These are phyloP conservation scores for Taphrina flavorubra DNA, from an alignment of 1,139 yeast genomes.

Conservation along the genomic window DNA sequence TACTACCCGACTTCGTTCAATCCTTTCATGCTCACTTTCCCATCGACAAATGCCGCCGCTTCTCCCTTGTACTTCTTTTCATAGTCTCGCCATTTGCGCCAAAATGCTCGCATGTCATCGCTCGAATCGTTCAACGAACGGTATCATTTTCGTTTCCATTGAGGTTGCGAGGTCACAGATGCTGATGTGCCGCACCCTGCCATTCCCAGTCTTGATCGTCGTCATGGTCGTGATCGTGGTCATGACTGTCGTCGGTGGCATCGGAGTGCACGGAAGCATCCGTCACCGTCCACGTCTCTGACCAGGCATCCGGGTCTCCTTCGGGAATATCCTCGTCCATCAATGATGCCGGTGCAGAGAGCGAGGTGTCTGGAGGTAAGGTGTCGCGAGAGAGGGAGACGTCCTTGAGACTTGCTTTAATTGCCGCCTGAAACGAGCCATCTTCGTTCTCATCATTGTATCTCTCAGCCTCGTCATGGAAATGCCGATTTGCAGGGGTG, in stretches of 20 bases:
- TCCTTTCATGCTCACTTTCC: too few species aligned
- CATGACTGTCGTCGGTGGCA: background rate
- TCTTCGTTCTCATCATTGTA: background rate
- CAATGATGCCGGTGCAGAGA: background rate
- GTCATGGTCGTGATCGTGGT: background rate
- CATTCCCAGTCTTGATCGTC: background rate
- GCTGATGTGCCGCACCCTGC: background rate
- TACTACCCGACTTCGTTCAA: too few species aligned
- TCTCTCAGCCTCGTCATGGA: background rate
- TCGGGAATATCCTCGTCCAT: background rate
- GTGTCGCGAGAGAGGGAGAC: background rate
- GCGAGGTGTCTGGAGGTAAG: background rate
- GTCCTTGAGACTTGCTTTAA: conserved; percentile 8
- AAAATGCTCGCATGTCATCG: too few species aligned
- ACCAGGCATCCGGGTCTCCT: conserved; percentile 6
- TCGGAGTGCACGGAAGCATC: conserved; percentile 17
- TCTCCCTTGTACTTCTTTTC: too few species aligned
- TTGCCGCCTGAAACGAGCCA: conserved; percentile 5
- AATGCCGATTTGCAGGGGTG: too few species aligned
- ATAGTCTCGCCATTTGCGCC: too few species aligned
- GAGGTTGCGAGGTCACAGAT: too few species aligned
- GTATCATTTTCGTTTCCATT: too few species aligned
- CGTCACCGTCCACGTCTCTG: conserved; percentile 25
- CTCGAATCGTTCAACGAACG: too few species aligned
- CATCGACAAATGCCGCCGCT: too few species aligned